Evolutionary conservation across 1,284 basidiomycete genomes (phyloP), one percentile per base, ranked within the genome.

Genomic region (Mycosarcoma maydis): DNA sequence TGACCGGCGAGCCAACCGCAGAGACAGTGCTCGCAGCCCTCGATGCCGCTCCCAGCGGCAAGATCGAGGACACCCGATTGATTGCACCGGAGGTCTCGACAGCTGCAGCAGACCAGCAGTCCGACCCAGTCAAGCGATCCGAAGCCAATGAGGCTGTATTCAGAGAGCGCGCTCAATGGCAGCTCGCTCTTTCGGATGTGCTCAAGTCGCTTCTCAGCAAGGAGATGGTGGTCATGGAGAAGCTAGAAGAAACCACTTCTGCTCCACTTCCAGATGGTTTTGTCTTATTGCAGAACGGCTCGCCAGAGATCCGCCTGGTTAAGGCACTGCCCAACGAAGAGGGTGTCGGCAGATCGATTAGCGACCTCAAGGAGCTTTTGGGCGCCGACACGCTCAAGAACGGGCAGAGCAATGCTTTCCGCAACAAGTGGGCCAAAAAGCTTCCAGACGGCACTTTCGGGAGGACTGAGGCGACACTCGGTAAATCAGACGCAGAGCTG

Each of bases 371-470:
- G 50, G 55, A 65, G 22, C 52, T 55, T 22, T 58, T 82, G n/a
- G 79, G 79, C 7, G 77, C 76, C 5, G 81, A 80, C 30, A 67
- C 64, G 19, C 76, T 81, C 43, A 80, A 79, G 65, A 73, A 81
- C 64, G 96, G 96, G 3, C 96, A 98, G 83, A 90, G 90, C 24
- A 88, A 91, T 68, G 96, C 95, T 20, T 97, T 99, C 87, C 96
- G 94, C 85, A 95, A 92, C 80, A 92, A 91, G 72, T 98, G 96
- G 94, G 93, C 98, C 70, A 87, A 86, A 26, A 98, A 98, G 83
- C 91, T 95, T 69, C 92, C 91, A 4, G 87, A 88, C 69, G 92
- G 92, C 19, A 88, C 97, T 61, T 88, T 97, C 50, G 85, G 89
- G 60, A 92, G 94, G 53, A 74, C 91, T 86, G 49, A 70, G 17